Evolutionary conservation across 345 rosid species (phyloP), one percentile per base, ranked within the genome.

Genomic region (Barbarea vulgaris): DNA sequence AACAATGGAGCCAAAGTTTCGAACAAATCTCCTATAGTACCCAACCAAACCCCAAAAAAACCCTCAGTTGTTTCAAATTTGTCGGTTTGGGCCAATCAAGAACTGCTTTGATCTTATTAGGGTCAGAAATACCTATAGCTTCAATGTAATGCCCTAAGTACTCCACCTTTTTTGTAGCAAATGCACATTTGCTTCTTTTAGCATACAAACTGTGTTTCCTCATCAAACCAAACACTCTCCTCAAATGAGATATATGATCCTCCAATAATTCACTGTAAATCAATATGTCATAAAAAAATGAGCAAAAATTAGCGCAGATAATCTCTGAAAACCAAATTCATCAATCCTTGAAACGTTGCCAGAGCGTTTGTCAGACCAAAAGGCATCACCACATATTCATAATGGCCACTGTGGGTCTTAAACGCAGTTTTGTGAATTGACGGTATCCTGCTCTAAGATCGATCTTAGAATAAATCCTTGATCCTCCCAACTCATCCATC

Each of bases 201-300:
- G 36, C 36, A 14, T 1, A 54, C 6, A 54, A 0, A 0, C 4
- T 7, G 1, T 54, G 2, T 0, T 7, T 0, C 4, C 36, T 3
- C 59, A 54, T 54, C 0, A 14, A 0, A 0, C 7, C 12, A 3
- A 54, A 54, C 0, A 54, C 59, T 0, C 0, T 0, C 7, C 0
- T 0, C 34, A 54, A 0, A 3, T 54, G 36, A 0, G 1, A 0
- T 0, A 13, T 0, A 6, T 54, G 59, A 1, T 1, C 4, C 0
- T 1, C 5, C 1, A 24, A 0, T 0, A 36, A 14, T 0, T 0
- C 0, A 2, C 19, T 54, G 0, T 54, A 54, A 0, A 54, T 3
- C 0, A 54, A 0, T 0, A 27, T 54, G 0, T 54, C 59, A 8
- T 54, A 19, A 14, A 54, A 54, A 54, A 0, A 54, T 1, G 3